These are phyloP conservation scores for Physaria fendleri DNA, from an alignment of 345 rosid genomes.

Conservation along the genomic window DNA sequence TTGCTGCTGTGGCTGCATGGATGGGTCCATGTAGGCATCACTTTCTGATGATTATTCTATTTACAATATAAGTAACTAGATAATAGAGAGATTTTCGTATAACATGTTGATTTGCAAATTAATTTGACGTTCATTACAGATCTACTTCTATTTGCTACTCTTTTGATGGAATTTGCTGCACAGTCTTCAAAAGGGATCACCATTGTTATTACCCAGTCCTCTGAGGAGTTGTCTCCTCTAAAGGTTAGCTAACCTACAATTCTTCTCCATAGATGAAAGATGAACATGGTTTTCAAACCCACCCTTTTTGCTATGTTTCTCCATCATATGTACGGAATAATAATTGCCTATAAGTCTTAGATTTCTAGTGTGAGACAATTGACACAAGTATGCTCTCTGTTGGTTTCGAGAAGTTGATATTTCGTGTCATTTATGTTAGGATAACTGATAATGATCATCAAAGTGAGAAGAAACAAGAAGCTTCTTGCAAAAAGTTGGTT, in stretches of 20 bases:
- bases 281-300: not conserved
- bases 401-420: constrained; percentile 11
- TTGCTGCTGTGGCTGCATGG: constrained; percentile 83
- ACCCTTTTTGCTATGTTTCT: not conserved
- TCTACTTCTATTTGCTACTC: constrained; percentile 76
- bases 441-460: constrained; percentile 39
- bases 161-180: constrained; percentile 90
- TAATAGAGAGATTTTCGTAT: not conserved
- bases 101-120: not conserved
- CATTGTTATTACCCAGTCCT: constrained; percentile 40
- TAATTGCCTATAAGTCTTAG: not conserved
- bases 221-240: constrained; percentile 68
- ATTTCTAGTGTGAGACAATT: not conserved
- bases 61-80: not conserved
- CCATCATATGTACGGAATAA: not conserved
- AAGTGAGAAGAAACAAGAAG: constrained; percentile 32
- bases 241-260: constrained; percentile 36
- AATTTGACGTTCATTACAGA: constrained; percentile 35
- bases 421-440: constrained; percentile 35
- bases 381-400: not conserved
- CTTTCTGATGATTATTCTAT: not conserved
- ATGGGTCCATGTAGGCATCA: constrained; percentile 71
- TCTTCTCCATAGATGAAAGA: not conserved
- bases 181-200: constrained; percentile 73
- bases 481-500: constrained; percentile 28